phyloP scores from a whole-genome alignment of 2,329 filamentous ascomycete species.

The Daldinia eschscholtzii region DNA sequence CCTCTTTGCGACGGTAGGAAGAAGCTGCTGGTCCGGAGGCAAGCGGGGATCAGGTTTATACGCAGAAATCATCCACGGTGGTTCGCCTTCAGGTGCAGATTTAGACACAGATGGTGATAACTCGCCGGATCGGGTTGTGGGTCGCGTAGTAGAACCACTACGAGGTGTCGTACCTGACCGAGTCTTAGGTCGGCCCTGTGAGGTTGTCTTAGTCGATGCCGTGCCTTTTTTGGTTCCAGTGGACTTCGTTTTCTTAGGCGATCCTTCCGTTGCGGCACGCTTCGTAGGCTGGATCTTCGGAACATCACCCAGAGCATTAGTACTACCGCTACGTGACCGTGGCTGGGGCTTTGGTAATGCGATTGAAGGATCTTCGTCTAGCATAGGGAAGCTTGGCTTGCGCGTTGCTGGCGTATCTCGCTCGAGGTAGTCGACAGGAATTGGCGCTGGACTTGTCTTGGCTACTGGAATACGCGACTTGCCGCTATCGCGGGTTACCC shows the following conservation, averaged over 20 bases:
- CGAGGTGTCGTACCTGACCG: conserved; percentile 67
- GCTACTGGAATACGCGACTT: conserved; percentile 90
- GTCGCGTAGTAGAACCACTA: conserved; percentile 66
- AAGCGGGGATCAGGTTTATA: conserved; percentile 96
- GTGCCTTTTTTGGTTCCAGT: conserved; percentile 60
- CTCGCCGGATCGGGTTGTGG: conserved; percentile 73
- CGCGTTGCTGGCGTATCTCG: conserved; percentile 77
- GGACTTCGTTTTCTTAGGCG: conserved; percentile 64
- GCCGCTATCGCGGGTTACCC: conserved; percentile 63
- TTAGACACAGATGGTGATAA: conserved; percentile 60
- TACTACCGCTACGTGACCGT: conserved; percentile 78
- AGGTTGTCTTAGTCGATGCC: conserved; percentile 56
- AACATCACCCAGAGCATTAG: conserved; percentile 66
- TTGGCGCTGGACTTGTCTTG: conserved; percentile 81
- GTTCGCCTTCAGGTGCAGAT: conserved; percentile 85
- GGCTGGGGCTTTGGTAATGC: conserved; percentile 65
- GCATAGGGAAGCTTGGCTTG: conserved; percentile 66
- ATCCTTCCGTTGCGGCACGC: conserved; percentile 62
- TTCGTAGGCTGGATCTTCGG: conserved; percentile 53
- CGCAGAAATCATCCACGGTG: conserved; percentile 93
- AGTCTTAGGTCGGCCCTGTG: conserved; percentile 70
- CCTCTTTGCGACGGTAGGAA: conserved; percentile 91
- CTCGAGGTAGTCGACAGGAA: conserved; percentile 78
- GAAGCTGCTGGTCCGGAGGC: conserved; percentile 93
- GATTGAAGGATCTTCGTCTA: conserved; percentile 69